Evolutionary conservation across 192 early-diverging fungal genomes (phyloP), one percentile per base, ranked within the genome.

Genomic region (Coemansia asiatica): DNA sequence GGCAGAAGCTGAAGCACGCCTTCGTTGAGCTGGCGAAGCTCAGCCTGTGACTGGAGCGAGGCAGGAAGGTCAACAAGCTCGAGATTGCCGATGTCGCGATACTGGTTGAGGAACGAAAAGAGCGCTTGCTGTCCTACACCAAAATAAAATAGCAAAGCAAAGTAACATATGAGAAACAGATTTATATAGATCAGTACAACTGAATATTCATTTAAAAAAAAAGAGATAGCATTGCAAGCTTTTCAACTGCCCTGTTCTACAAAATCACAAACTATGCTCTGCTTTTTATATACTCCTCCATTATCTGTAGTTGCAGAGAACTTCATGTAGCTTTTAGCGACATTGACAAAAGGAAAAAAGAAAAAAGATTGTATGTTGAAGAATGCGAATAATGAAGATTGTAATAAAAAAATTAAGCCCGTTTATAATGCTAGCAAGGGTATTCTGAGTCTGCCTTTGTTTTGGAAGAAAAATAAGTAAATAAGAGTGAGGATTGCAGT

Each of bases 21-120:
- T 48, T 80, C 77, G 60, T 80, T 80, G 27, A 80, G 68, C 72
- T 80, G 72, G 61, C 64, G 64, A 21, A 80, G 67, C 68, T 80
- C 77, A 0, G 77, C 33, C 21, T 66, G 60, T 36, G 72, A 71
- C 57, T 66, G 67, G 13, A 80, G 68, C 61, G 77, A 80, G 1
- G 77, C 61, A 3, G 77, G 77, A 48, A 80, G 65, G 27, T 80
- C 77, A 6, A 47, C 22, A 49, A 80, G 50, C n/a, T 80, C 72
- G 16, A 74, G 29, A 54, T 33, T 80, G 55, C 33, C 62, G 35
- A 73, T 31, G 33, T 80, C 77, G 65, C 76, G 76, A 59, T 80
- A 66, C 63, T 71, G 72, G 31, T 75, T 69, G 47, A 75, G 64
- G 58, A 80, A 80, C 40, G 56, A 40, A 35, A 67, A 58, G 53